Evolutionary conservation across 2,329 filamentous ascomycete species (phyloP).

Genomic region (Colletotrichum incanum): DNA sequence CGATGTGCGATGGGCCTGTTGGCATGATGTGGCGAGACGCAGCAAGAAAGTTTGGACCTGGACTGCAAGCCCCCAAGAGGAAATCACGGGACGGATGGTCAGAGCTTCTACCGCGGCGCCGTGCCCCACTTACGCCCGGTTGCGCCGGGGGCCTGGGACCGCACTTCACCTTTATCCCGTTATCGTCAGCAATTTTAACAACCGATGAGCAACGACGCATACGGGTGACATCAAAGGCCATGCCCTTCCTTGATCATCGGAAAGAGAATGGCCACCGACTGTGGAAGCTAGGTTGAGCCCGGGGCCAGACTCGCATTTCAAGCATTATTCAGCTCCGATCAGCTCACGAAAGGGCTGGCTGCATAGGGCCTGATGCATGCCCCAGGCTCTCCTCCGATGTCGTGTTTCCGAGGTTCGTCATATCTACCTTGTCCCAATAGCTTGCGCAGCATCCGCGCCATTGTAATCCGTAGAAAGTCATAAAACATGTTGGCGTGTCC

Average conservation of each 20-base stretch:
- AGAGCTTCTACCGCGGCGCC: slow-evolving; percentile 14
- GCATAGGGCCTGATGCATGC: neutral
- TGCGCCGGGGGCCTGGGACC: neutral
- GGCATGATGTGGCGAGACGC: neutral
- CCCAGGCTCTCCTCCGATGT: neutral
- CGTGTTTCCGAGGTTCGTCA: neutral
- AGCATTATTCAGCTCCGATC: neutral
- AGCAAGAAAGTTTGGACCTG: neutral
- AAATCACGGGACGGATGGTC: slow-evolving; percentile 12
- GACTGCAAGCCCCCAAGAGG: neutral
- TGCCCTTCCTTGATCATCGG: neutral
- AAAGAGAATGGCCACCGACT: neutral
- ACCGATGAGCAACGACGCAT: neutral
- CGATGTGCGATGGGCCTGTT: too few species aligned
- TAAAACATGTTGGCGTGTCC: neutral
- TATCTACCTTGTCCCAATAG: neutral
- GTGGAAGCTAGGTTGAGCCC: neutral
- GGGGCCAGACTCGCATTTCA: neutral
- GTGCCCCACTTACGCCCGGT: neutral
- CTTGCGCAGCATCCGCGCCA: neutral
- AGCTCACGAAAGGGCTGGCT: neutral
- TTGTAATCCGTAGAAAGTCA: neutral
- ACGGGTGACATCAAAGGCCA: neutral
- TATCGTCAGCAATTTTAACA: neutral
- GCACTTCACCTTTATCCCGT: neutral